Evolutionary conservation across 1,284 basidiomycete species (phyloP), one percentile per base, ranked within the genome.

Genomic region (Pulchroboletus neoregius): DNA sequence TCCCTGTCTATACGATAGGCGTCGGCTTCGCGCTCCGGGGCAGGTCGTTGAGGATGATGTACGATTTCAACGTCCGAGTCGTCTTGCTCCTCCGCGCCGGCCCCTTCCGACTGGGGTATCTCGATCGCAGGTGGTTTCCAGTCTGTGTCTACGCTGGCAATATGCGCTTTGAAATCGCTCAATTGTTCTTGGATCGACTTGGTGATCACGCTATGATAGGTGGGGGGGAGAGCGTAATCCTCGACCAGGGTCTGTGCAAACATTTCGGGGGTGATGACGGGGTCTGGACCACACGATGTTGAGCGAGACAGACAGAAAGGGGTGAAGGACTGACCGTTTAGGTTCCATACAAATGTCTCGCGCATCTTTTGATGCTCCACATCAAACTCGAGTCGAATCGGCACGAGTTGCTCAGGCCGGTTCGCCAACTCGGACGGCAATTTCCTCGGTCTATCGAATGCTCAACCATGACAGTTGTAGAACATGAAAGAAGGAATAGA

Each of bases 311-410:
- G 2, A 2, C 1, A n/a, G 13, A 13, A 27, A 16, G 9, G 26
- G 9, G 7, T 0, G 1, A 6, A 9, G 20, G 15, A 79, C 43
- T 50, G 22, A 93, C 92, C 92, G 57, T 89, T 86, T 43, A 94
- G 71, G 62, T 99, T 97, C 95, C 95, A 99, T 28, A 95, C 82
- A 67, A 99, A 97, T 0, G 95, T 94, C 65, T 99, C 95, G 31
- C 93, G 82, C 74, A 98, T 83, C 68, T 88, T 91, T 64, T 89
- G 87, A 62, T 91, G 88, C 49, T 89, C 87, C 45, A 95, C 85
- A 58, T 99, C 96, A 58, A 98, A 84, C 67, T 99, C 96, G 42
- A 99, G 73, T 16, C 95, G 82, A 43, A 99, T 90, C 3, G 95
- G 95, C 6, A 99, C 88, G 30, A 98, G 81, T 58, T 82, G 75